Percentiles rank a stretch among this genome's conserved stretches.
phyloP scores from a whole-genome alignment of 2,329 filamentous ascomycete genomes.

The Monosporascus sp. region DNA sequence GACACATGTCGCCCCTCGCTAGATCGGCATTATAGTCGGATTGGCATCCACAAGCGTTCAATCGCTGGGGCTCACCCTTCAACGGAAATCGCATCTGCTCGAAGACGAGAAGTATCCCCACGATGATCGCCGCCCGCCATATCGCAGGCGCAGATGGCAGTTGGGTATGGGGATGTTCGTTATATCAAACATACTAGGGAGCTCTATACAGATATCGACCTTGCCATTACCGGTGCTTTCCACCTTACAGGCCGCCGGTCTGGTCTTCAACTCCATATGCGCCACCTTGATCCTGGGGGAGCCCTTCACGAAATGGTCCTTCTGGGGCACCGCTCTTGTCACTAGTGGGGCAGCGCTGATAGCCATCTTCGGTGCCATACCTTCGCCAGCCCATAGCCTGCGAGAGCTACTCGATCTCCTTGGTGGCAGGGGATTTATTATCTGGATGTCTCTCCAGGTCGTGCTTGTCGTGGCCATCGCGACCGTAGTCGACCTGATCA shows the following conservation, averaged over 20 bases:
- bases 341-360: conserved; percentile 86
- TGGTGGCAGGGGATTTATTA: conserved; percentile 66
- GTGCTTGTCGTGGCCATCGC: conserved; percentile 67
- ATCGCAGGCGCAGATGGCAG: conserved; percentile 90
- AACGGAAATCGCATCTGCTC: conserved; percentile 95
- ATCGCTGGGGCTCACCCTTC: conserved; percentile 88
- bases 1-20: conserved; percentile 7
- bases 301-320: conserved; percentile 90
- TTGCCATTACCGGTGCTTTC: conserved; percentile 90
- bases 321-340: conserved; percentile 83
- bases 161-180: conserved; percentile 97
- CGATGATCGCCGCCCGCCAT: conserved; percentile 77
- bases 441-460: conserved; percentile 82
- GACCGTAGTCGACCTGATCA: conserved; percentile 53
- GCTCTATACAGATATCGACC: conserved; percentile 95
- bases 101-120: conserved; percentile 88
- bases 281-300: conserved; percentile 88
- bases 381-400: conserved; percentile 84
- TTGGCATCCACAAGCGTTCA: conserved; percentile 91
- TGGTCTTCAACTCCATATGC: conserved; percentile 98
- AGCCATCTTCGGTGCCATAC: conserved; percentile 88
- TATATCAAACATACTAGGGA: conserved; percentile 87
- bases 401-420: conserved; percentile 75
- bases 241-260: conserved; percentile 87
- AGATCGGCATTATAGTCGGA: conserved; percentile 92